Conservation (phyloP, 2,329 filamentous ascomycete species). For the Aspergillus sp. region DNA sequence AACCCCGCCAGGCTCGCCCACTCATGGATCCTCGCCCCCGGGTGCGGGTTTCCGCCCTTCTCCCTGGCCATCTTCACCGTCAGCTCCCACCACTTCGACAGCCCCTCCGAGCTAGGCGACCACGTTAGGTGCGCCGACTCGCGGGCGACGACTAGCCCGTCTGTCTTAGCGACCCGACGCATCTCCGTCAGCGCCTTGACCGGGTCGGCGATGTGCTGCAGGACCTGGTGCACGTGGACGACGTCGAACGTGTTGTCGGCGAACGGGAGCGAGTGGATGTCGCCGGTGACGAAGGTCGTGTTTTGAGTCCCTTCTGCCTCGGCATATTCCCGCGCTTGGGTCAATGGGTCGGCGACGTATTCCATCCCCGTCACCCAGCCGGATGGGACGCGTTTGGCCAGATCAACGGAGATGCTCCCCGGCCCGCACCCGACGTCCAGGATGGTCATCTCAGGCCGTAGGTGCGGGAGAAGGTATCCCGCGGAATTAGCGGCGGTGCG, state of each 20-base stretch:
- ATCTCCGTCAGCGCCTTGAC: conserved; percentile 45
- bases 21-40: conserved; percentile 20
- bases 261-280: conserved; percentile 35
- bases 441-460: conserved; percentile 27
- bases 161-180: conserved; percentile 43
- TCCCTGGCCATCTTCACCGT: conserved; percentile 11
- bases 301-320: conserved; percentile 21
- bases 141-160: conserved; percentile 44
- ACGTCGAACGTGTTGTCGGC: conserved; percentile 47
- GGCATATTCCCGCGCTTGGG: conserved; percentile 24
- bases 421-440: conserved; percentile 40
- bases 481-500: conserved; percentile 29
- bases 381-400: conserved; percentile 28
- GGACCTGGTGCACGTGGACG: conserved; percentile 51
- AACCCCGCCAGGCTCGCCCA: conserved; percentile 31
- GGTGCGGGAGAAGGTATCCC: conserved; percentile 31
- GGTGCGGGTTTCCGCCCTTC: conserved; percentile 21
- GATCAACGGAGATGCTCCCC: conserved; percentile 34
- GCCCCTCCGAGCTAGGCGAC: conserved; percentile 22
- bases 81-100: conserved; percentile 17
- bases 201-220: conserved; percentile 48
- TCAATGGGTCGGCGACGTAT: conserved; percentile 21
- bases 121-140: conserved; percentile 30
- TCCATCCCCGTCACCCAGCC: conserved; percentile 33
- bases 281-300: conserved; percentile 26